Evolutionary conservation across 768 basidiomycete genomes (phyloP).

Genomic region (Tylopilus balloui): DNA sequence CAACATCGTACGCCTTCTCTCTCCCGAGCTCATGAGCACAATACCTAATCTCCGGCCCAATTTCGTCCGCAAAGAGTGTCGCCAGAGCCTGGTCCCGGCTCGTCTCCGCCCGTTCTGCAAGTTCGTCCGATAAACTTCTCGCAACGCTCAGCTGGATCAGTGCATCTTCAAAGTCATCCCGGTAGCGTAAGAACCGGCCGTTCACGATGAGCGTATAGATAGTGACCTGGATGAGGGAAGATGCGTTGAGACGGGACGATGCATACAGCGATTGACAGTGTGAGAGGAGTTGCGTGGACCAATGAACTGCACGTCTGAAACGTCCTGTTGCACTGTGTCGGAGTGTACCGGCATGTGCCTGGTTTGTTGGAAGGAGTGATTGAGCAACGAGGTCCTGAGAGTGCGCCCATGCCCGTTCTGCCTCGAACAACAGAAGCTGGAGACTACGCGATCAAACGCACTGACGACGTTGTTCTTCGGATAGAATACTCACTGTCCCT

Average conservation of each 20-base stretch:
- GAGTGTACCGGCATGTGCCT: slow-evolving; percentile 49
- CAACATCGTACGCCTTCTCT: slow-evolving; percentile 75
- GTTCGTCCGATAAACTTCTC: slow-evolving; percentile 62
- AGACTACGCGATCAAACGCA: slow-evolving; percentile 42
- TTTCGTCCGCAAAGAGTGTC: slow-evolving; percentile 75
- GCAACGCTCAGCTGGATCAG: slow-evolving; percentile 76
- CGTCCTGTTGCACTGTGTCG: slow-evolving; percentile 75
- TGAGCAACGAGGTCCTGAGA: slow-evolving; percentile 69
- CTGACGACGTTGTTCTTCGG: slow-evolving; percentile 7
- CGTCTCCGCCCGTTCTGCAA: slow-evolving; percentile 59
- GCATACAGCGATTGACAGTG: slow-evolving; percentile 64
- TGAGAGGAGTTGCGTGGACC: slow-evolving; percentile 73
- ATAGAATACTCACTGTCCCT: slow-evolving; percentile 68
- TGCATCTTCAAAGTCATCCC: slow-evolving; percentile 71
- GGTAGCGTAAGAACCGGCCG: slow-evolving; percentile 77
- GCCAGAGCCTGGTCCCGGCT: slow-evolving; percentile 87
- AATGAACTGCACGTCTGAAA: slow-evolving; percentile 74
- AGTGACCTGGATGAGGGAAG: slow-evolving; percentile 62
- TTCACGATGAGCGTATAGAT: slow-evolving; percentile 78
- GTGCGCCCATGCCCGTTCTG: slow-evolving; percentile 90
- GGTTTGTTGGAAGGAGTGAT: slow-evolving; percentile 48
- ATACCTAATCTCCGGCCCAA: slow-evolving; percentile 88
- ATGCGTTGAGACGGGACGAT: slow-evolving; percentile 48
- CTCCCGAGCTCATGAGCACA: slow-evolving; percentile 86
- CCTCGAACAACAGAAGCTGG: slow-evolving; percentile 81